Conservation (phyloP, 805 yeast species). For the Saccharomycopsis amapae region DNA sequence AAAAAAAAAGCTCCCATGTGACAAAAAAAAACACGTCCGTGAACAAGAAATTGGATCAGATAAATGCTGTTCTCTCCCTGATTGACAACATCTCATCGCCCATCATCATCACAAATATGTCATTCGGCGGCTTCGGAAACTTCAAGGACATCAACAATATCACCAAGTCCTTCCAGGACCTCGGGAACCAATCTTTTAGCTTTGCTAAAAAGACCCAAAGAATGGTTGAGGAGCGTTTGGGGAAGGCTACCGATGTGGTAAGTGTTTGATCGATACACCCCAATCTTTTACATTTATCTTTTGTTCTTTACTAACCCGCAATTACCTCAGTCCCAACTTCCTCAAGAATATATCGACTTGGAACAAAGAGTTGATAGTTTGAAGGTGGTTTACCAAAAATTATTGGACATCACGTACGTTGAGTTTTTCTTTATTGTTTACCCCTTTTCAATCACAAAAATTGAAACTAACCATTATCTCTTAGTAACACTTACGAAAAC, state of each 20-base stretch:
- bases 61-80: neutral
- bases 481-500: slow-evolving; percentile 45
- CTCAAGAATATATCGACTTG: slow-evolving; percentile 70
- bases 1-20: too few species aligned
- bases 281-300: neutral
- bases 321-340: slow-evolving; percentile 51
- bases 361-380: slow-evolving; percentile 70
- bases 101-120: slow-evolving; percentile 1
- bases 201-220: slow-evolving; percentile 79
- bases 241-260: slow-evolving; percentile 66
- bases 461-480: neutral
- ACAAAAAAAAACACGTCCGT: too few species aligned
- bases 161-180: slow-evolving; percentile 21
- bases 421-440: neutral
- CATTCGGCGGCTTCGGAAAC: slow-evolving; percentile 15
- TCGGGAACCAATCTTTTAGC: slow-evolving; percentile 33
- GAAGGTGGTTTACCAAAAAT: slow-evolving; percentile 55
- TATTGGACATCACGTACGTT: slow-evolving; percentile 40
- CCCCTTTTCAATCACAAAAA: neutral
- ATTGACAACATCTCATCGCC: neutral
- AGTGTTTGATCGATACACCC: slow-evolving; percentile 20
- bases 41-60: neutral
- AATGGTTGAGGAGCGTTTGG: slow-evolving; percentile 69
- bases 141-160: too few species aligned
- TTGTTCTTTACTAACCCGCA: slow-evolving; percentile 4